Base-by-base conservation (phyloP, 2,329 filamentous ascomycete species). In the Didymosphaeria variabile region DNA sequence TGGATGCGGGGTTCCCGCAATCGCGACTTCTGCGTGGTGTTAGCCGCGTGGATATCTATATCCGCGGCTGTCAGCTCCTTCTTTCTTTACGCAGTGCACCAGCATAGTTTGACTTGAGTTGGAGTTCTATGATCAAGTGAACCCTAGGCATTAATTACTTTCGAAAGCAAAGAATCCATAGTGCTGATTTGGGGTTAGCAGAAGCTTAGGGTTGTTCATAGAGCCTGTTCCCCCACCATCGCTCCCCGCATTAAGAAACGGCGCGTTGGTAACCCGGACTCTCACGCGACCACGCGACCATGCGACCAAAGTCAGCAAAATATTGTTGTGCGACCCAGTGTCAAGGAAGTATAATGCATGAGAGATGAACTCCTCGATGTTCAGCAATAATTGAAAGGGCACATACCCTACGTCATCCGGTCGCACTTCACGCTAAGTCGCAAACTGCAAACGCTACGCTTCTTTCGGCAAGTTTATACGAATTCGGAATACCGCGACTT, bases 41-140 rank as follows among this genome's bases (percentile, higher is more conserved):
- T 47, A 47, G 23, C 45, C 45, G 45, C 10, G 13, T 40, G 49
- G 49, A 40, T 23, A 52, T 40, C 17, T 52, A 52, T 52, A 52
- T 23, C 49, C 49, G 49, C 31, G 32, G 32, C 19, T 47, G 23
- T 29, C 5, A 17, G 13, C 23, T 2, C 17, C 15, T 8, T 38
- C 19, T 21, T 13, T 10, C 21, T 15, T 7, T 23, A 21, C 26
- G 19, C 21, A 26, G 10, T 10, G 9, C 10, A 15, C 19, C 3
- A 12, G 49, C 3, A n/a, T 19, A 38, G n/a, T 26, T 52, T n/a
- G 49, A 40, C 34, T 17, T 47, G 23, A 40, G 23, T 8, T 9
- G 4, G 15, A 31, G 15, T 29, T 17, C 1, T 31, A 13, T 29
- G 45, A 12, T 47, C 23, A 12, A n/a, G 3, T 40, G 6, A 40